A percentile compares a stretch with the other conserved stretches of the same genome.
phyloP scores from a whole-genome alignment of 2,329 filamentous ascomycete genomes.

The Cryphonectria naterciae region DNA sequence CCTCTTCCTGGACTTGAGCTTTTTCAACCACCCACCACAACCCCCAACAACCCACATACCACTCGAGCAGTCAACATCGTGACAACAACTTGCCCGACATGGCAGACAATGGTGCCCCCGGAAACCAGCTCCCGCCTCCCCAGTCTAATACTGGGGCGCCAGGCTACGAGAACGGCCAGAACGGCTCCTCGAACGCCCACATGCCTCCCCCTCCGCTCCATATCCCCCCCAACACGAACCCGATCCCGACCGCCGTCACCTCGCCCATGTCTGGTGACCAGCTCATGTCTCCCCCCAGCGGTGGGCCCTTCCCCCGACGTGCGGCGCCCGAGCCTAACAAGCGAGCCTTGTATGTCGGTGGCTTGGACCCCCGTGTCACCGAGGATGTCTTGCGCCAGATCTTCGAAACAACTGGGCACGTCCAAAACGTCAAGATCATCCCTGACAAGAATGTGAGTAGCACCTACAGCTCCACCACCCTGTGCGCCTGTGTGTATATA shows the following conservation, averaged over 20 bases:
- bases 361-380: conserved; percentile 90
- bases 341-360: conserved; percentile 93
- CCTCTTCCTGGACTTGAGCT: conserved; percentile 9
- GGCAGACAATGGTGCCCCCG: conserved; percentile 74
- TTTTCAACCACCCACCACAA: background rate
- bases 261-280: conserved; percentile 76
- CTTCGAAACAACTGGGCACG: conserved; percentile 97
- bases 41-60: conserved; percentile 3
- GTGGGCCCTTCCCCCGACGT: conserved; percentile 80
- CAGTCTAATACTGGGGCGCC: conserved; percentile 72
- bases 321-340: conserved; percentile 98
- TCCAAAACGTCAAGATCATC: conserved; percentile 99
- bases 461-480: too few relatives aligned
- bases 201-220: conserved; percentile 91
- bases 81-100: conserved; percentile 53
- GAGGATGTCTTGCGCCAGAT: conserved; percentile 97
- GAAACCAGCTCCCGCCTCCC: conserved; percentile 71
- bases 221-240: conserved; percentile 95
- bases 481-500: conserved; percentile 19
- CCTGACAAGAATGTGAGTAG: conserved; percentile 96
- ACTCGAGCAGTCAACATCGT: background rate
- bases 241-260: conserved; percentile 89
- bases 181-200: conserved; percentile 71
- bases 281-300: conserved; percentile 84
- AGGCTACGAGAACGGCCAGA: conserved; percentile 72